phyloP scores from a whole-genome alignment of 1,284 basidiomycete species.

The Marasmius tenuissimus region DNA sequence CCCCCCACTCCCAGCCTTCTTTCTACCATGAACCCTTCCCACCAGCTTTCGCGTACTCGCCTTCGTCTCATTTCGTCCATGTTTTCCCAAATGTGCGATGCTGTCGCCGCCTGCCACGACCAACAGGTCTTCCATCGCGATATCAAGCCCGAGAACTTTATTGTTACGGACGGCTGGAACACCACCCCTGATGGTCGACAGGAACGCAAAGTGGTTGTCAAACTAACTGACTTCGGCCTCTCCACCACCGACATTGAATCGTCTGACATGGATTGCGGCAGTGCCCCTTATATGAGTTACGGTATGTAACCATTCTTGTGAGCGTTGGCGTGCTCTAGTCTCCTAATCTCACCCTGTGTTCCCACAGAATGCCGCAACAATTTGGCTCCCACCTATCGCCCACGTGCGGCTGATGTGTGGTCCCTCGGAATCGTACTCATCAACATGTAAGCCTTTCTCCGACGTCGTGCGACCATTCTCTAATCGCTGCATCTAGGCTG shows the following conservation, averaged over 20 bases:
- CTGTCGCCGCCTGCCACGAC: constrained; percentile 94
- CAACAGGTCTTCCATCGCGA: constrained; percentile 93
- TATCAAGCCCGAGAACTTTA: constrained; percentile 98
- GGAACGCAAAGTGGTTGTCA: constrained; percentile 83
- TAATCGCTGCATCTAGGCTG: constrained; percentile 52
- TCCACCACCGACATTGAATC: constrained; percentile 88
- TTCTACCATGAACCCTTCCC: constrained; percentile 80
- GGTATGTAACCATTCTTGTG: constrained; percentile 48
- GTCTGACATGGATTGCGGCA: constrained; percentile 97
- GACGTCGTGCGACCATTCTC: constrained; percentile 10
- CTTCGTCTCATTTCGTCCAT: constrained; percentile 92
- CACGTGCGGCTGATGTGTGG: constrained; percentile 97
- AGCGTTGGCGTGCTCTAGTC: constrained; percentile 4
- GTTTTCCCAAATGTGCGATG: constrained; percentile 98
- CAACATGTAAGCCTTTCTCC: constrained; percentile 72
- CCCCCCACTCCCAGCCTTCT: constrained; percentile 94
- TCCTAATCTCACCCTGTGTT: constrained; percentile 13
- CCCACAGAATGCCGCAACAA: constrained; percentile 94
- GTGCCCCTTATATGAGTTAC: constrained; percentile 98
- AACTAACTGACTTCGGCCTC: constrained; percentile 96
- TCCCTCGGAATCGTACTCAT: constrained; percentile 97
- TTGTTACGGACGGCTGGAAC: constrained; percentile 81
- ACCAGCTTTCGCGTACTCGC: constrained; percentile 84
- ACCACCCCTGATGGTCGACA: constrained; percentile 50
- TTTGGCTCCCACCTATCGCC: constrained; percentile 88